phyloP scores from a whole-genome alignment of 2,329 filamentous ascomycete genomes.

The Dactylellina sp. region DNA sequence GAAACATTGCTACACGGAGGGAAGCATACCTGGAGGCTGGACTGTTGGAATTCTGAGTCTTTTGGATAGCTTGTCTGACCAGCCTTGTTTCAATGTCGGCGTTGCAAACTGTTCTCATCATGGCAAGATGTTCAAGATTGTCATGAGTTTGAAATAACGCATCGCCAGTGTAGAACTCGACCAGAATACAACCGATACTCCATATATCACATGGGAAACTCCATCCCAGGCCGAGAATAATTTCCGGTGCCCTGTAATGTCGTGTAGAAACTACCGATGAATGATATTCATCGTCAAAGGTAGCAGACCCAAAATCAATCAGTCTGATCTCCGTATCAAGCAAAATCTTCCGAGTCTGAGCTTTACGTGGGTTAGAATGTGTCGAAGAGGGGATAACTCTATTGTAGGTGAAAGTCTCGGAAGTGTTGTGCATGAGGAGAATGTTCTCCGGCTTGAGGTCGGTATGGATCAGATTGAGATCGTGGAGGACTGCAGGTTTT shows the following conservation, averaged over 20 bases:
- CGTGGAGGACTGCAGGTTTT: constrained; percentile 80
- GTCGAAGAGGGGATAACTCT: constrained; percentile 76
- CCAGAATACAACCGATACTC: constrained; percentile 79
- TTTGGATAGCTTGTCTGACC: constrained; percentile 71
- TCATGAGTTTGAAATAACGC: constrained; percentile 79
- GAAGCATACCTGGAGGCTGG: constrained; percentile 73
- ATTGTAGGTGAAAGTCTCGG: constrained; percentile 78
- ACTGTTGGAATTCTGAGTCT: constrained; percentile 71
- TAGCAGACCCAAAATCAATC: constrained; percentile 78
- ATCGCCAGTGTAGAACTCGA: constrained; percentile 78
- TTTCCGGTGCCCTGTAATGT: constrained; percentile 77
- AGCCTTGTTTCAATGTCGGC: constrained; percentile 71
- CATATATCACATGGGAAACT: constrained; percentile 79
- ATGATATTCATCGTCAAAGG: constrained; percentile 79
- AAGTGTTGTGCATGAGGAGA: constrained; percentile 73
- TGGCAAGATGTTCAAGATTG: constrained; percentile 78
- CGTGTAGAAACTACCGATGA: constrained; percentile 77
- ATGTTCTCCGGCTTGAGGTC: constrained; percentile 79
- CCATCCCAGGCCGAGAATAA: constrained; percentile 77
- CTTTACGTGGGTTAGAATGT: constrained; percentile 72
- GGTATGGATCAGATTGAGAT: constrained; percentile 96
- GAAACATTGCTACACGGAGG: background rate
- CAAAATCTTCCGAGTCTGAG: constrained; percentile 73
- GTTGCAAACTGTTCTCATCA: constrained; percentile 78
- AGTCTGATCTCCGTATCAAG: constrained; percentile 77